Evolutionary conservation across 2,329 filamentous ascomycete genomes (phyloP).

Genomic region (Triangularia verruculosa): DNA sequence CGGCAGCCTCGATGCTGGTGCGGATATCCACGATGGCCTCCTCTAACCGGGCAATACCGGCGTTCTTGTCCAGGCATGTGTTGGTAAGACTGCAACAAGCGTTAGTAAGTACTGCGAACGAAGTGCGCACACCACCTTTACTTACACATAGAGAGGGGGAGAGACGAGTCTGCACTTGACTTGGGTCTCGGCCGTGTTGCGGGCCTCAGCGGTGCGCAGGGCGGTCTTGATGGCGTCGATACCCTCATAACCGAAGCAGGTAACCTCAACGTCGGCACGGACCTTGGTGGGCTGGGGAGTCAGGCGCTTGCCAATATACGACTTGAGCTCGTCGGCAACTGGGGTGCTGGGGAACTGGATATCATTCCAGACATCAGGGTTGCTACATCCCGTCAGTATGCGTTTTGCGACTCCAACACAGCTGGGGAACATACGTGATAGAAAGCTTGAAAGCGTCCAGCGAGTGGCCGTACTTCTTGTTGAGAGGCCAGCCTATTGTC

Average conservation of each 20-base stretch:
- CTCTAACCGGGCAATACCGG: conserved; percentile 80
- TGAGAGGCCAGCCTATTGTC: conserved; percentile 92
- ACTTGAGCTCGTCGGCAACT: conserved; percentile 84
- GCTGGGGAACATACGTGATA: conserved; percentile 67
- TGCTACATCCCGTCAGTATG: conserved; percentile 47
- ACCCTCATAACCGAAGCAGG: conserved; percentile 92
- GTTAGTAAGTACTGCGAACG: not conserved
- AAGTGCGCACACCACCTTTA: not conserved
- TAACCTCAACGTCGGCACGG: conserved; percentile 94
- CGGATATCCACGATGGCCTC: conserved; percentile 87
- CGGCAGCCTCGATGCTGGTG: conserved; percentile 71
- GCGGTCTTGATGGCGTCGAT: conserved; percentile 98
- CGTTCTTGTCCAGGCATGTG: conserved; percentile 89
- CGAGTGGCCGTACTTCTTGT: conserved; percentile 95
- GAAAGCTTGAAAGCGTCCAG: conserved; percentile 99
- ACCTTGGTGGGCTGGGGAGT: conserved; percentile 99
- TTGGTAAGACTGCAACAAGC: conserved; percentile 63
- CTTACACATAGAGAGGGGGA: conserved; percentile 83
- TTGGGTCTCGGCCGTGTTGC: conserved; percentile 87
- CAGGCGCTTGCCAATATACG: conserved; percentile 94
- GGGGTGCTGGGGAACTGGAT: conserved; percentile 82
- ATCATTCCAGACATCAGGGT: conserved; percentile 94
- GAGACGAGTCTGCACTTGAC: conserved; percentile 99
- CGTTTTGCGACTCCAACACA: not conserved
- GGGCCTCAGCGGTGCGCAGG: conserved; percentile 83